Conservation (phyloP, 345 rosid genomes). For the Salix viminalis region DNA sequence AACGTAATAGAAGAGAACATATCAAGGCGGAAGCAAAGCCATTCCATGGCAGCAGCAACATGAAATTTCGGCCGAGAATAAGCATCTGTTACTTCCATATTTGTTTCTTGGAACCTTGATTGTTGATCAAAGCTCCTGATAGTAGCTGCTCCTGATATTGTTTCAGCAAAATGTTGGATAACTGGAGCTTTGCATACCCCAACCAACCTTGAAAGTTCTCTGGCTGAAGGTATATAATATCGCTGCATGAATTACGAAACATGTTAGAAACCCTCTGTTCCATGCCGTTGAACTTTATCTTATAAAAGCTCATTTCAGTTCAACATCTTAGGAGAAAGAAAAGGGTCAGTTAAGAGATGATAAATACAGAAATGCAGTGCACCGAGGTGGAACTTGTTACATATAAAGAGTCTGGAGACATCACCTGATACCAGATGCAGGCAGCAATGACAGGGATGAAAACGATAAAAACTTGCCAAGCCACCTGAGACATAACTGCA, state of each 20-base stretch:
- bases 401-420: background rate
- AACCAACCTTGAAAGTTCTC: conserved; percentile 63
- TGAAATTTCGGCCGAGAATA: conserved; percentile 57
- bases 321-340: too few species aligned
- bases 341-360: too few species aligned
- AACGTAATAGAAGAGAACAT: conserved; percentile 51
- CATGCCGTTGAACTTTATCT: too few species aligned
- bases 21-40: conserved; percentile 71
- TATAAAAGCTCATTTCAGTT: too few species aligned
- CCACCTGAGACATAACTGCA: conserved; percentile 74
- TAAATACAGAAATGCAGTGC: too few species aligned
- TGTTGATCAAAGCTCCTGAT: conserved; percentile 74
- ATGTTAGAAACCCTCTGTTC: background rate
- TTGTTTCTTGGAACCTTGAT: conserved; percentile 48
- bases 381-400: too few species aligned
- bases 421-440: conserved; percentile 81
- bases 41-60: conserved; percentile 53
- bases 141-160: conserved; percentile 62
- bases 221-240: conserved; percentile 64
- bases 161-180: conserved; percentile 73
- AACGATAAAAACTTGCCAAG: conserved; percentile 75
- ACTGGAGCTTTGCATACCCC: conserved; percentile 72
- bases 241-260: conserved; percentile 38
- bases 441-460: conserved; percentile 62
- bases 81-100: conserved; percentile 50